Base-by-base conservation (phyloP, 2,329 filamentous ascomycete species). In the Alternaria longipes region DNA sequence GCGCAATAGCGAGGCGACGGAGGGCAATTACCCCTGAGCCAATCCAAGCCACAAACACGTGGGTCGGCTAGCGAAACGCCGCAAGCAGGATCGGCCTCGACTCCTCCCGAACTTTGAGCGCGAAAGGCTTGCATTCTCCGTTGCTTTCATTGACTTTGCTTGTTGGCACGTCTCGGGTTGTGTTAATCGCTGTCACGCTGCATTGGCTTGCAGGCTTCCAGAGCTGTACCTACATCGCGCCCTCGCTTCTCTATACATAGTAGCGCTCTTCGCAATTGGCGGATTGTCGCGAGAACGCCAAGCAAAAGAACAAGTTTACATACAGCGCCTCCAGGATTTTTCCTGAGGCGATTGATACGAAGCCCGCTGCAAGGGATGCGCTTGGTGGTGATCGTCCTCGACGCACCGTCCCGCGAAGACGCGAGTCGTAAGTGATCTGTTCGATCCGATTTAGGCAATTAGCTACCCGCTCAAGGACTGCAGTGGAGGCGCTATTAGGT, bases 41-140 rank as follows among this genome's bases (percentile, higher is more conserved):
- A 66, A 64, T 64, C 52, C 54, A 64, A 60, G 56, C 60, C 59
- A 65, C 62, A 59, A 60, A 54, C 41, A 62, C 60, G 60, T 67
- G 66, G 60, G 54, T 55, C 54, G 20, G 28, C 38, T 55, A 62
- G 63, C 58, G 56, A 59, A 62, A 41, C 62, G 56, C 62, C 61
- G 61, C 60, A 66, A 64, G 65, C 65, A 63, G 38, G 26, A 45
- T 42, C 52, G 55, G 59, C 16, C 42, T 36, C 28, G 52, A 40
- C 40, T 56, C 34, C 22, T 42, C 50, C 46, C 57, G 49, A 5
- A 38, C 8, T 24, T 8, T 22, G 20, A 26, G 30, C 46, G 46
- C 32, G 50, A 50, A 34, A 49, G 46, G 30, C 20, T 49, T 4
- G 46, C 46, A 18, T 49, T 11, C 46, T 49, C 30, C 12, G 14